phyloP scores from a whole-genome alignment of 768 basidiomycete species.

The Phanerochaete sordida region DNA sequence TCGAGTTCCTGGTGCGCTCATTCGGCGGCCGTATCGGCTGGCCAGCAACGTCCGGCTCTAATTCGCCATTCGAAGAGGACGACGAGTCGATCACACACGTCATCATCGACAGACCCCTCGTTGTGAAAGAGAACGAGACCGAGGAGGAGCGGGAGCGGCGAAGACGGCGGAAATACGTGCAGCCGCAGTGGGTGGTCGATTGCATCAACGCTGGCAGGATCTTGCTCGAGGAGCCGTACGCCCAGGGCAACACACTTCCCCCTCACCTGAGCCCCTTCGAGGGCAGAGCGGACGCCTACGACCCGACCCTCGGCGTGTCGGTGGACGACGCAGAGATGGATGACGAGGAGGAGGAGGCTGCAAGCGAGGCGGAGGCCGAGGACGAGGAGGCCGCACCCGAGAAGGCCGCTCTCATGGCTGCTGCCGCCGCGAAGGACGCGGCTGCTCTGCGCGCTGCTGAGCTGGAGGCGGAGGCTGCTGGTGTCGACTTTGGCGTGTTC shows the following conservation, averaged over 20 bases:
- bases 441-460: slow-evolving; percentile 82
- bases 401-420: slow-evolving; percentile 27
- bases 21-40: slow-evolving; percentile 93
- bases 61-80: slow-evolving; percentile 73
- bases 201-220: slow-evolving; percentile 87
- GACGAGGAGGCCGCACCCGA: slow-evolving; percentile 25
- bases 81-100: slow-evolving; percentile 92
- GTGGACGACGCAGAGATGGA: slow-evolving; percentile 31
- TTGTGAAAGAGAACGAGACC: slow-evolving; percentile 45
- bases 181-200: slow-evolving; percentile 98
- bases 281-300: slow-evolving; percentile 72
- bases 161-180: slow-evolving; percentile 78
- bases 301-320: slow-evolving; percentile 47
- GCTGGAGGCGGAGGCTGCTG: slow-evolving; percentile 86
- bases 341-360: slow-evolving; percentile 29
- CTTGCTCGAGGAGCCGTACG: slow-evolving; percentile 81
- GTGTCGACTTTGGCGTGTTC: slow-evolving; percentile 76
- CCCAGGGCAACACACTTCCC: slow-evolving; percentile 81
- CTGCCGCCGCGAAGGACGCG: slow-evolving; percentile 47
- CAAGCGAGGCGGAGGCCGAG: slow-evolving; percentile 23
- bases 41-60: slow-evolving; percentile 76
- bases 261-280: slow-evolving; percentile 97
- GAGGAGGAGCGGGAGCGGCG: slow-evolving; percentile 58
- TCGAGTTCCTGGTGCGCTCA: slow-evolving; percentile 90
- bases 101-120: slow-evolving; percentile 84